phyloP scores from a whole-genome alignment of 2,329 filamentous ascomycete species.

The Paecilomyces sp. region DNA sequence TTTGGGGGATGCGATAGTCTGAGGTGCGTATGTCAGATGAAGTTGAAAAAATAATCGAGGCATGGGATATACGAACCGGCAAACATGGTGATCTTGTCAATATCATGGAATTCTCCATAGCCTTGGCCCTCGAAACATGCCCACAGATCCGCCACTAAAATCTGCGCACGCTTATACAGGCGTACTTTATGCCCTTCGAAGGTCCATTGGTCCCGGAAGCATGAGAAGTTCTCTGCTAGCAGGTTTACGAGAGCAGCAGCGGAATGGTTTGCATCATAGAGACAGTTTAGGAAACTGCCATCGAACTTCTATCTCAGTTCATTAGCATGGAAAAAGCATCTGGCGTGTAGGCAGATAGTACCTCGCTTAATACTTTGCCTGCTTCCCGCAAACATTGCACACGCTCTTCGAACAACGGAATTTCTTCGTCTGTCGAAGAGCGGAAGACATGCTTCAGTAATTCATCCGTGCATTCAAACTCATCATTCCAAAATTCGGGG shows the following conservation, averaged over 20 bases:
- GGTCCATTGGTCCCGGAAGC: conserved; percentile 72
- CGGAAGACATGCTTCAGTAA: conserved; percentile 72
- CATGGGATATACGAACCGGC: conserved; percentile 45
- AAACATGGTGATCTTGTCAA: conserved; percentile 97
- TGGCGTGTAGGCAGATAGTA: conserved; percentile 31
- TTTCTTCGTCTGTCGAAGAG: conserved; percentile 76
- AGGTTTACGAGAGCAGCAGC: conserved; percentile 81
- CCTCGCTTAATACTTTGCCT: conserved; percentile 69
- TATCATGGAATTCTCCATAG: conserved; percentile 78
- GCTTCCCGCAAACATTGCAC: conserved; percentile 76
- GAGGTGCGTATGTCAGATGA: not conserved
- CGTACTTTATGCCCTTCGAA: conserved; percentile 72
- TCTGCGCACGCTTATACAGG: conserved; percentile 90
- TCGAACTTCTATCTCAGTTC: conserved; percentile 56
- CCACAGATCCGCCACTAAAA: conserved; percentile 93
- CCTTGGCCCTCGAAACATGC: conserved; percentile 80
- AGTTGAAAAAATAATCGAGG: not conserved
- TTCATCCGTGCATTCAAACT: conserved; percentile 68
- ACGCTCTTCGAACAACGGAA: conserved; percentile 74
- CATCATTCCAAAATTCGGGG: conserved; percentile 76
- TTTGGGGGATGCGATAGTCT: conserved; percentile 94
- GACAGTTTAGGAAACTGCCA: conserved; percentile 65
- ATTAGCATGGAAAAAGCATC: not conserved
- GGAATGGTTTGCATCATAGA: conserved; percentile 67
- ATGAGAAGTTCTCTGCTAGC: conserved; percentile 71